Evolutionary conservation across 176 grass and related monocot species (phyloP).

Genomic region (Stipa capillata): DNA sequence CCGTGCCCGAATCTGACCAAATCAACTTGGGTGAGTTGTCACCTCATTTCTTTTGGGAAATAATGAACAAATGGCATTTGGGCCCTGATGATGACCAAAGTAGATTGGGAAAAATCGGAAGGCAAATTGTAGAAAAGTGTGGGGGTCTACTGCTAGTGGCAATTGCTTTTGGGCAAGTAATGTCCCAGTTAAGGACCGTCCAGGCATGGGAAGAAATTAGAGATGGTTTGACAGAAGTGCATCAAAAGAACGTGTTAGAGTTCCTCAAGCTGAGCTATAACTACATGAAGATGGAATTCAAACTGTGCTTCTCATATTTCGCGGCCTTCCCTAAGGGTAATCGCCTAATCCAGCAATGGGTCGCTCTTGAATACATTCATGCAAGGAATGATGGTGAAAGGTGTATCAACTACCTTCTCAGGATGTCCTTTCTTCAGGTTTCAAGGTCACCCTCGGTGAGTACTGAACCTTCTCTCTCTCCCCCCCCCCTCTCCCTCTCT

Average conservation of each 20-base stretch:
- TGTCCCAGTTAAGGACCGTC: not conserved
- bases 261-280: conserved; percentile 38
- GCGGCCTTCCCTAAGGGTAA: conserved; percentile 40
- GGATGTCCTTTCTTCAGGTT: conserved; percentile 48
- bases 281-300: conserved; percentile 19
- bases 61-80: not conserved
- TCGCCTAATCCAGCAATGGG: conserved; percentile 37
- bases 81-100: not conserved
- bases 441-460: not conserved
- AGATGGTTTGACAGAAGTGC: too few relatives aligned
- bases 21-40: not conserved
- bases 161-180: conserved; percentile 18
- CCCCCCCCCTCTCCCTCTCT: too few relatives aligned
- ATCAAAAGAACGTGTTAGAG: not conserved
- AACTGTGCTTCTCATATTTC: conserved; percentile 47
- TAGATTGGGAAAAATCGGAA: not conserved
- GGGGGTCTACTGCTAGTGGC: conserved; percentile 33
- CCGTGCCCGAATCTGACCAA: not conserved
- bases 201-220: conserved; percentile 23
- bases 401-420: conserved; percentile 23
- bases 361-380: conserved; percentile 39
- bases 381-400: not conserved
- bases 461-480: not conserved
- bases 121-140: conserved; percentile 17
- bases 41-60: not conserved